phyloP scores from a whole-genome alignment of 2,329 filamentous ascomycete species.

The Cercospora citrullina region DNA sequence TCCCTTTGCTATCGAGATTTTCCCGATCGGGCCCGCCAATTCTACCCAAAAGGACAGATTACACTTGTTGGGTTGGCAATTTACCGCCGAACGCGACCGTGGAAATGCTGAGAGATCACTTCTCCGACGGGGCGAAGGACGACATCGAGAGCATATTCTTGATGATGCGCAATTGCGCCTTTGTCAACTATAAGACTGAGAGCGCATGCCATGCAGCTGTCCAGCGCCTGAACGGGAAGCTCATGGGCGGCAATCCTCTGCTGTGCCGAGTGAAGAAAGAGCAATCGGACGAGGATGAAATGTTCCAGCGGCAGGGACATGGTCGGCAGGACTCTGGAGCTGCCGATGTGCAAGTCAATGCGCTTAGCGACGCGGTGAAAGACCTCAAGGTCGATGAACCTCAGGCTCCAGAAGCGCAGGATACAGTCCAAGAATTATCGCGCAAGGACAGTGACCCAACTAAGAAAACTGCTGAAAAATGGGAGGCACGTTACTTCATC shows the following conservation, averaged over 20 bases:
- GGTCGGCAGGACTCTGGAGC: not conserved
- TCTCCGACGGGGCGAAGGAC: constrained; percentile 71
- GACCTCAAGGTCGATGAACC: not conserved
- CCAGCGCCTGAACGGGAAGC: constrained; percentile 81
- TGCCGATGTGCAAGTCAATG: not conserved
- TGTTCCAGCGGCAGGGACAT: not conserved
- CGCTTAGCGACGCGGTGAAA: not conserved
- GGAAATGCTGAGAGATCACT: constrained; percentile 83
- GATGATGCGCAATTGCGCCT: constrained; percentile 89
- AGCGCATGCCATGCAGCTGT: constrained; percentile 72
- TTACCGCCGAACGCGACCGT: constrained; percentile 79
- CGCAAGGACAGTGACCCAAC: not conserved
- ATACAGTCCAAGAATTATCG: not conserved
- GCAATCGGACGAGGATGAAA: constrained; percentile 1
- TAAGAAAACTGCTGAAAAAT: not conserved
- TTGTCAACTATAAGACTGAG: constrained; percentile 90
- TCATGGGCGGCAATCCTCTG: constrained; percentile 81
- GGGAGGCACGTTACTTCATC: constrained; percentile 72
- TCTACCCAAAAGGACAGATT: constrained; percentile 69
- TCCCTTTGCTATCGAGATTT: not conserved
- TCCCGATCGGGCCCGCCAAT: constrained; percentile 57
- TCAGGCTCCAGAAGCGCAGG: not conserved
- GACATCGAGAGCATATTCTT: constrained; percentile 86
- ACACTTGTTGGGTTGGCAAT: constrained; percentile 95
- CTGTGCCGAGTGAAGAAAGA: constrained; percentile 74